These are phyloP conservation scores for Annulohypoxylon moriforme DNA, from an alignment of 495 filamentous ascomycete species.

Conservation along the genomic window DNA sequence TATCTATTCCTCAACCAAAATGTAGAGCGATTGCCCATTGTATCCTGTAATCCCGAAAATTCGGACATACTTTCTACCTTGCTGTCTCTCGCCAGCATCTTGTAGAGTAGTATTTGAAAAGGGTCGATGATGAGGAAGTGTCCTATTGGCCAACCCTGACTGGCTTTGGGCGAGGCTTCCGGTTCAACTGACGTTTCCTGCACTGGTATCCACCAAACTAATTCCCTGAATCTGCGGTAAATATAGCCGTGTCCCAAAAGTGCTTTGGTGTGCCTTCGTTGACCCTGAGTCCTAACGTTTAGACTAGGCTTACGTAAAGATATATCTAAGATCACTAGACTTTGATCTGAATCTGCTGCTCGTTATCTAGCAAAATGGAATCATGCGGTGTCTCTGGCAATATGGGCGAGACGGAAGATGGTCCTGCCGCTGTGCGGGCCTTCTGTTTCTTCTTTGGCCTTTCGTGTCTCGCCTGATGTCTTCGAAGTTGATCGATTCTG, in stretches of 20 bases:
- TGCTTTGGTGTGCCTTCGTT: not conserved
- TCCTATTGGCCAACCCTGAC: not conserved
- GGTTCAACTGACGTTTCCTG: not conserved
- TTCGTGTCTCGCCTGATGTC: conserved; percentile 56
- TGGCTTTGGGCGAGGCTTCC: not conserved
- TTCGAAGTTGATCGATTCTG: conserved; percentile 65
- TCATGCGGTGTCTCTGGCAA: conserved; percentile 21
- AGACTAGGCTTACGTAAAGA: not conserved
- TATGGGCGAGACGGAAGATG: not conserved
- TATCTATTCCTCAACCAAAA: not conserved
- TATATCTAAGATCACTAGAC: conserved; percentile 19
- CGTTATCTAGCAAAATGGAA: not conserved
- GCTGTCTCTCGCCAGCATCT: not conserved
- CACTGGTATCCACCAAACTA: not conserved
- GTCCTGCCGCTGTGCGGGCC: conserved; percentile 9
- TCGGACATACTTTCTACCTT: not conserved
- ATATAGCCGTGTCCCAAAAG: not conserved
- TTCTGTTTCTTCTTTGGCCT: conserved; percentile 36
- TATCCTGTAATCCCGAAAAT: not conserved
- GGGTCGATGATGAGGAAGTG: not conserved
- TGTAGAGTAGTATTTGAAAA: not conserved
- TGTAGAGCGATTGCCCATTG: not conserved
- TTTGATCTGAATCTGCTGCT: conserved; percentile 14
- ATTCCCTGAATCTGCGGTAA: not conserved
- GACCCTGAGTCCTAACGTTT: not conserved